Base-by-base conservation (phyloP, 306 rosid genomes). In the Dryas octopetala region DNA sequence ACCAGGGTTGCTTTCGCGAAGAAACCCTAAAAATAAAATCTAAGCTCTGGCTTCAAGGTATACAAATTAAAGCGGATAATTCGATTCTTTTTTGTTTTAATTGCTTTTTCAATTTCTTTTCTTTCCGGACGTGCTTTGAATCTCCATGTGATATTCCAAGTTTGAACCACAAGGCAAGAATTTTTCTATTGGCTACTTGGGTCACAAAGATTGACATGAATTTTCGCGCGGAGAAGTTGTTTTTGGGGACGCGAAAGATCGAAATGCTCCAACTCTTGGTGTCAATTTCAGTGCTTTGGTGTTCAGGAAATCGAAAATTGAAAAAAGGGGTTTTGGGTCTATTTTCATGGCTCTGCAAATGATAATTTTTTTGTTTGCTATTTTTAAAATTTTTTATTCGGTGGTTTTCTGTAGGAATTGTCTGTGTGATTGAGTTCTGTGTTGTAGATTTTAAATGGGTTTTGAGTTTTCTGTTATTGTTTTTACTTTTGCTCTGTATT, bases 121-220 rank as follows among this genome's bases (percentile, higher is more conserved):
- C 26, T 70, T 50, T 5, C 14, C 26, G 44, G 52, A 23, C 70
- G 41, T 73, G 23, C 64, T 76, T 71, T 66, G 83, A 83, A 79
- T 75, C 73, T 82, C 79, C 71, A 8, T 52, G 0, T 28, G 67
- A 66, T 74, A 50, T 84, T 81, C 63, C 58, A 82, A 63, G 71
- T 77, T 85, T 75, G 19, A 55, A 48, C 44, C 55, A 60, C 74
- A 59, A 69, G 87, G 69, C 60, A 72, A 57, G 83, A 80, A 77
- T 76, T 64, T 57, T 45, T 16, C 9, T 38, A n/a, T 53, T 32
- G 64, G 66, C 70, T 62, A 73, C 44, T 67, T 82, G 79, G 79
- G 68, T 78, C 62, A 55, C 75, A 38, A 58, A 1, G 40, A 13
- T 4, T 17, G 5, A 9, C 53, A 61, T 66, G 47, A 40, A 32